These are phyloP conservation scores for Neopestalotiopsis sp. DNA, from an alignment of 2,329 filamentous ascomycete species.

Conservation along the genomic window DNA sequence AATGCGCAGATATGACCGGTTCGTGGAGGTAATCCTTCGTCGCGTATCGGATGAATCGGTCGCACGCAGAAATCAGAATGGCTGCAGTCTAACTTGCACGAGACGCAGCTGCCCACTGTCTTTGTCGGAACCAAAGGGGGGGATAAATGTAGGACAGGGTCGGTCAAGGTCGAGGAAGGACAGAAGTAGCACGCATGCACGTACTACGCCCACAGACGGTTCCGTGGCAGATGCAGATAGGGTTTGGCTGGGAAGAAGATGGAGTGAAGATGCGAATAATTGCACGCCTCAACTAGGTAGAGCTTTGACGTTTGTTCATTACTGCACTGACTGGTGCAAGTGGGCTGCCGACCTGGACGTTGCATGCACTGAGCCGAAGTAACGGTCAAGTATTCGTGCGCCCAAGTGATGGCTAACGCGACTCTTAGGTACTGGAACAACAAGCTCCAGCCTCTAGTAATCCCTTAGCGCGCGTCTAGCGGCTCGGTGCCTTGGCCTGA, in stretches of 20 bases:
- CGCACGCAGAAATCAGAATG: not conserved
- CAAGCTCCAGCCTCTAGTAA: not conserved
- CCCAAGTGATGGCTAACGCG: not conserved
- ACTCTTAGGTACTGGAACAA: not conserved
- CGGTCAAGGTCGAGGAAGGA: not conserved
- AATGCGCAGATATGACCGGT: not conserved
- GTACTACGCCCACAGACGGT: not conserved
- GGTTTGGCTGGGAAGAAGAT: not conserved
- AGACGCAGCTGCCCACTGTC: not conserved
- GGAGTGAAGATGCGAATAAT: not conserved
- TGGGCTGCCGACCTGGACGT: no score
- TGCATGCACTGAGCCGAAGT: no score
- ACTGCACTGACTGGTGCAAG: no score
- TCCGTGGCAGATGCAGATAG: not conserved
- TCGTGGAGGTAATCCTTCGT: not conserved
- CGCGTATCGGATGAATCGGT: not conserved
- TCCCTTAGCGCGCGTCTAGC: not conserved
- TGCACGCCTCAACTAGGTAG: not conserved
- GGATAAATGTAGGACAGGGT: not conserved
- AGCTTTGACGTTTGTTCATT: not conserved
- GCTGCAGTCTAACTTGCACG: not conserved
- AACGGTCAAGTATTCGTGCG: not conserved
- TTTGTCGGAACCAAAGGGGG: not conserved
- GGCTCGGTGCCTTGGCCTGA: not conserved
- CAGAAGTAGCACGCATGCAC: not conserved